Percentiles rank a stretch among this genome's conserved stretches.
These are phyloP conservation scores for Silybum marianum DNA, from an alignment of 129 eudicot genomes.

Conservation along the genomic window DNA sequence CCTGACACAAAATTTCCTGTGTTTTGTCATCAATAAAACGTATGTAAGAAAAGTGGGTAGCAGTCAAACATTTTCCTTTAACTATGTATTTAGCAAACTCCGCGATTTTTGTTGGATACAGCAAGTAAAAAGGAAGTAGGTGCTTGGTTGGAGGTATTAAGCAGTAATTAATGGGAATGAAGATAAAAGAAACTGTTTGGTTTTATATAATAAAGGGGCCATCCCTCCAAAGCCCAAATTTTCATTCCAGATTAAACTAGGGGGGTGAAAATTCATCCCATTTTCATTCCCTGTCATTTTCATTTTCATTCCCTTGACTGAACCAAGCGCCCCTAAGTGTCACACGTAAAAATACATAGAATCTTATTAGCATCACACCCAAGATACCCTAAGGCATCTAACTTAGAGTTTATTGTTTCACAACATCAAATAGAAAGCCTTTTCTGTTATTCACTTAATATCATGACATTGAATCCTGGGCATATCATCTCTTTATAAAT, in stretches of 20 bases:
- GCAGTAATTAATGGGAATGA: no score
- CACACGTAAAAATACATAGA: conserved; percentile 7
- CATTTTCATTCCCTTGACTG: no score
- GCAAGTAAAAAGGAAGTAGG: neutral
- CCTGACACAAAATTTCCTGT: neutral
- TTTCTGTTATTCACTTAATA: neutral
- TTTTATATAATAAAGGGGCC: no score
- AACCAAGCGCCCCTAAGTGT: neutral
- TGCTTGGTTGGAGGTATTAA: no score
- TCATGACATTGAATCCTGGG: neutral
- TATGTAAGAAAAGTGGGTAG: conserved; percentile 3
- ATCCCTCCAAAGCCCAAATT: no score
- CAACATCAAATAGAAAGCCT: neutral
- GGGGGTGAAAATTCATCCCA: no score
- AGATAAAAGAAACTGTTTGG: no score
- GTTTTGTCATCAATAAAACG: neutral
- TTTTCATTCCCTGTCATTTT: no score
- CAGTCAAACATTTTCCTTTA: conserved; percentile 2
- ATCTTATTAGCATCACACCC: neutral
- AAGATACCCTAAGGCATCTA: neutral
- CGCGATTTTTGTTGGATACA: neutral
- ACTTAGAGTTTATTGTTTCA: conserved; percentile 15
- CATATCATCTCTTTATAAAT: conserved; percentile 12
- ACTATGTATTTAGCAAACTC: neutral
- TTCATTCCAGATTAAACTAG: no score